Conservation (phyloP, 164 flowering plant genomes). For the Umbellularia californica region DNA sequence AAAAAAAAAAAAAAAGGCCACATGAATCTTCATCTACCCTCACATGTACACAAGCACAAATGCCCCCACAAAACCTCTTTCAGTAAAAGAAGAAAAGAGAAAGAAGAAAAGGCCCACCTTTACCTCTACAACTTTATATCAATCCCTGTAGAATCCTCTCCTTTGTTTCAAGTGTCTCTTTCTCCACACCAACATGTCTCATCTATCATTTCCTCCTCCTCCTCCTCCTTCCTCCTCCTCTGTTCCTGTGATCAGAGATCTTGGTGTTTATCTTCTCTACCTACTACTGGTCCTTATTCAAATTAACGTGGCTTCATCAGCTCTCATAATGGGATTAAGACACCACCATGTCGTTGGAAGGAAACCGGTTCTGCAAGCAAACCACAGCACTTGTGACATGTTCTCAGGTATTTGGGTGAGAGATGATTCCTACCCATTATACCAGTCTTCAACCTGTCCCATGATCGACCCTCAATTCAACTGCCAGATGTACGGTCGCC, state of each 20-base stretch:
- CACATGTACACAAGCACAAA: conserved; percentile 6
- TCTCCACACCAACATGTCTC: conserved; percentile 3
- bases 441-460: conserved; percentile 55
- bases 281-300: conserved; percentile 9
- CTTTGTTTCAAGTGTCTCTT: neutral
- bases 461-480: conserved; percentile 76
- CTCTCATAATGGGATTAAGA: conserved; percentile 25
- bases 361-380: conserved; percentile 33
- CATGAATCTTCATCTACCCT: conserved; percentile 8
- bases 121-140: neutral
- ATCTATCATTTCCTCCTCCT: conserved; percentile 1
- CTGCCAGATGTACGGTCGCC: conserved; percentile 78
- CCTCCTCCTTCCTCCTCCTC: conserved; percentile 3
- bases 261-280: neutral
- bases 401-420: conserved; percentile 70
- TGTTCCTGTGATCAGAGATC: neutral
- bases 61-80: neutral
- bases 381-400: conserved; percentile 49
- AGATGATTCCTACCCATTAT: conserved; percentile 62
- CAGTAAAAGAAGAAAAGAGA: too few relatives aligned
- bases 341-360: conserved; percentile 16
- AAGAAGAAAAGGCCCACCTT: neutral
- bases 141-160: neutral
- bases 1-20: too few relatives aligned
- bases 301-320: conserved; percentile 26